Percentiles rank a stretch among this genome's conserved stretches.
These are phyloP conservation scores for Starmerella sirachaensis DNA, from an alignment of 805 yeast species.

Conservation along the genomic window DNA sequence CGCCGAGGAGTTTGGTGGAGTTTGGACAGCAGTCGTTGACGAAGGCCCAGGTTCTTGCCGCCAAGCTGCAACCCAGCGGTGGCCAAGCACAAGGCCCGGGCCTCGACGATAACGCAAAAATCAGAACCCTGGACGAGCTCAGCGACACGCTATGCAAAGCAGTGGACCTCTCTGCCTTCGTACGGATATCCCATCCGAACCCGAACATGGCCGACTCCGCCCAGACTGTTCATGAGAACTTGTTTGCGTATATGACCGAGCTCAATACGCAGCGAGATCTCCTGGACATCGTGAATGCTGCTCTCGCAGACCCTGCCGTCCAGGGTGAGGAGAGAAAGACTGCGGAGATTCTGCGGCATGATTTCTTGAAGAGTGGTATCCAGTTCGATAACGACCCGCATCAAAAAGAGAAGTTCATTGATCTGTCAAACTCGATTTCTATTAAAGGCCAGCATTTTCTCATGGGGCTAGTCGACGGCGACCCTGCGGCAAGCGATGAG, in stretches of 20 bases:
- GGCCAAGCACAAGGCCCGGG: too few relatives aligned
- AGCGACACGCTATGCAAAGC: constrained; percentile 86
- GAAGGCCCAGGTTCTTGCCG: constrained; percentile 52
- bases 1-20: constrained; percentile 57
- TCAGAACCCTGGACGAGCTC: constrained; percentile 63
- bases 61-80: constrained; percentile 35
- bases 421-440: constrained; percentile 69
- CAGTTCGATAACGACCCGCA: constrained; percentile 56
- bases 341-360: constrained; percentile 66
- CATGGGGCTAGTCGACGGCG: constrained; percentile 30
- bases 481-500: neutral
- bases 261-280: constrained; percentile 73
- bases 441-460: constrained; percentile 67
- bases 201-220: constrained; percentile 62
- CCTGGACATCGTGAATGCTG: constrained; percentile 38
- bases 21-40: constrained; percentile 56
- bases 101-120: constrained; percentile 30
- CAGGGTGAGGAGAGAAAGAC: constrained; percentile 66
- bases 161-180: constrained; percentile 85
- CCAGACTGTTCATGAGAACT: constrained; percentile 70
- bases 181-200: constrained; percentile 78
- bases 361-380: constrained; percentile 84
- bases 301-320: constrained; percentile 33
- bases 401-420: constrained; percentile 46
- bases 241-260: constrained; percentile 90